Evolutionary conservation across 441 rosid genomes (phyloP), one percentile per base, ranked within the genome.

Genomic region (Pelargonium myrrhifolium): DNA sequence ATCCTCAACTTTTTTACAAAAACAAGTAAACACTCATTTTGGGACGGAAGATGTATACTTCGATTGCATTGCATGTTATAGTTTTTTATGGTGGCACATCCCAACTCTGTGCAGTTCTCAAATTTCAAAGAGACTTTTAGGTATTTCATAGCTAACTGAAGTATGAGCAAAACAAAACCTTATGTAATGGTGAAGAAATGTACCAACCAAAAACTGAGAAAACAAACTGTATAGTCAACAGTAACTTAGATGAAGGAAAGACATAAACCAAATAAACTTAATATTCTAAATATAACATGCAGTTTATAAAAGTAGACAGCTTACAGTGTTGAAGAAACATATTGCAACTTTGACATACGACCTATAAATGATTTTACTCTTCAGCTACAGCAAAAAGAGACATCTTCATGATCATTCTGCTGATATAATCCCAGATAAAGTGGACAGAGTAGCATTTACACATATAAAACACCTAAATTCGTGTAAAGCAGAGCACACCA

Each of bases 311-410:
- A 56, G 37, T 45, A 15, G 55, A 53, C 60, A 68, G 62, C 86
- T 80, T 81, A 94, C 97, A 64, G 97, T 91, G 83, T 91, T 94
- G 71, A 88, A 91, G 84, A 94, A 94, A 80, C 92, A 87, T 65
- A 94, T 82, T 0, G 99, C 91, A 31, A 94, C 88, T 80, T 94
- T 96, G 71, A 91, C 96, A 65, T 81, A 83, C 3, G 91, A 85
- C 53, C 88, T 81, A 75, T 78, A 89, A 71, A 94, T 84, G 55
- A 94, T 94, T 68, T 85, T 95, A 59, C 91, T 68, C 87, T 89
- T 91, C 77, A 94, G 77, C 47, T 94, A 76, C 72, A 84, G 84
- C 39, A 80, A 82, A 64, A 94, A 79, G 78, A 89, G 89, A 69
- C 97, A 43, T 81, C 78, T 79, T 77, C 81, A 66, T 71, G 77